Evolutionary conservation across 805 yeast species (phyloP).

Genomic region (Lipomyces sp.): DNA sequence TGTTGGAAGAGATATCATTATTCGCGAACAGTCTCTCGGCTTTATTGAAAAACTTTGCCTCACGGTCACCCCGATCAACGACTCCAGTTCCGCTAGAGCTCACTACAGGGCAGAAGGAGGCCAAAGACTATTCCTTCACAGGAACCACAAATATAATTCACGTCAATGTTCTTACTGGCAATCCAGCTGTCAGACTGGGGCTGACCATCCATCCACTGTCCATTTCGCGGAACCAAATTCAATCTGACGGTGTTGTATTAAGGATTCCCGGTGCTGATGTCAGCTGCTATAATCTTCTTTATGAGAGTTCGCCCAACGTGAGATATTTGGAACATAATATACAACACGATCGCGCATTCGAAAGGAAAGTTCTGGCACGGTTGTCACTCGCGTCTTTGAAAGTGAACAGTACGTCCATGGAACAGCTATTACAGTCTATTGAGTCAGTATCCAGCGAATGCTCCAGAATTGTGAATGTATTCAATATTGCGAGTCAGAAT

Average conservation of each 20-base stretch:
- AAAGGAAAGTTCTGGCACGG: conserved; percentile 6
- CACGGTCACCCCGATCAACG: not conserved
- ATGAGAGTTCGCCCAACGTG: conserved; percentile 5
- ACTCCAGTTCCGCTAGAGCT: not conserved
- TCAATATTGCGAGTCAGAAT: not conserved
- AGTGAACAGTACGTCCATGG: conserved; percentile 12
- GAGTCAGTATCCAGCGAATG: conserved; percentile 10
- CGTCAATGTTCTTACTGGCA: conserved; percentile 6
- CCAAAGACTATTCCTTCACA: not conserved
- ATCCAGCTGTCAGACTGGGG: conserved; percentile 2
- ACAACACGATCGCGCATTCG: not conserved
- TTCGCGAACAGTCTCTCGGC: conserved; percentile 8
- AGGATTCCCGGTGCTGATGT: conserved; percentile 20
- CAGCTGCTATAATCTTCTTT: conserved; percentile 1
- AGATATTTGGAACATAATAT: conserved; percentile 13
- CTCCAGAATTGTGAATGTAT: not conserved
- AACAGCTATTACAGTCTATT: conserved; percentile 8
- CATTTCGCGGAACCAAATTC: not conserved
- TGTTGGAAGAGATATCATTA: conserved; percentile 16
- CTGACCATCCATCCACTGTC: conserved; percentile 12
- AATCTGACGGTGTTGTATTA: conserved; percentile 10
- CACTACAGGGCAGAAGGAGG: not conserved
- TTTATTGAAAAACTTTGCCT: conserved; percentile 4
- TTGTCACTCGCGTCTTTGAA: conserved; percentile 12
- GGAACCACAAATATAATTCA: conserved; percentile 13